These are phyloP conservation scores for Trichoderma sp. DNA, from an alignment of 2,329 filamentous ascomycete species.

Conservation along the genomic window DNA sequence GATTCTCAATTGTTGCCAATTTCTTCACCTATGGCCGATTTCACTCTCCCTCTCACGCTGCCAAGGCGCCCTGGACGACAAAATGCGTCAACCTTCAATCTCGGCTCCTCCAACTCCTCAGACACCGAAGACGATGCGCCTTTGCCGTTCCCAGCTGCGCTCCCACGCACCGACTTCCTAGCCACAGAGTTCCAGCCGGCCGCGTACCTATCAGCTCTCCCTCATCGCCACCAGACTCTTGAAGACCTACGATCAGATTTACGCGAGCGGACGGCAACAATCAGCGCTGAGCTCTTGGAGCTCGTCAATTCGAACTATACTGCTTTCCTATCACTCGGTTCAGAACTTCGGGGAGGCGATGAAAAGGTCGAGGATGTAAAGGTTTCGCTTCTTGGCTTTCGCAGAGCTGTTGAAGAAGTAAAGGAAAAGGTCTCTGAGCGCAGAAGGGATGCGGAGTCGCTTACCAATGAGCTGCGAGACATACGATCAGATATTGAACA, in stretches of 20 bases:
- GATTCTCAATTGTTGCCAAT: neutral
- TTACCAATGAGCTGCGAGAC: slow-evolving; percentile 69
- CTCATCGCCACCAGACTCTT: slow-evolving; percentile 90
- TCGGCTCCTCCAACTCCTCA: slow-evolving; percentile 47
- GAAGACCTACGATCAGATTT: slow-evolving; percentile 90
- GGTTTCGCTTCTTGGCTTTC: slow-evolving; percentile 83
- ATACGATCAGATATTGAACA: slow-evolving; percentile 66
- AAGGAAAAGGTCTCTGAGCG: slow-evolving; percentile 66
- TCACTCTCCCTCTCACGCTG: slow-evolving; percentile 36
- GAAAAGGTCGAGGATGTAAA: slow-evolving; percentile 89
- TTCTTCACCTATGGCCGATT: slow-evolving; percentile 35
- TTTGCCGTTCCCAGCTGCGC: slow-evolving; percentile 85
- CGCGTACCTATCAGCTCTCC: slow-evolving; percentile 77
- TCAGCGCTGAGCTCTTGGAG: slow-evolving; percentile 86
- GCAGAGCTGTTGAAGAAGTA: slow-evolving; percentile 77
- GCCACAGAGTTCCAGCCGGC: slow-evolving; percentile 76
- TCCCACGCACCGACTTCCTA: slow-evolving; percentile 83
- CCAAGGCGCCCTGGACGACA: slow-evolving; percentile 34
- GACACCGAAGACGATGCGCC: slow-evolving; percentile 64
- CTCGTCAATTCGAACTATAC: slow-evolving; percentile 95
- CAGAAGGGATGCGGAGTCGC: slow-evolving; percentile 62
- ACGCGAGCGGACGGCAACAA: slow-evolving; percentile 74
- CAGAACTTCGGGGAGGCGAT: slow-evolving; percentile 81
- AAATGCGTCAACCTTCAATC: slow-evolving; percentile 45
- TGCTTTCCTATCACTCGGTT: slow-evolving; percentile 83